These are phyloP conservation scores for Tillandsia fasciculata DNA, from an alignment of 176 grass and related monocot species.

Conservation along the genomic window DNA sequence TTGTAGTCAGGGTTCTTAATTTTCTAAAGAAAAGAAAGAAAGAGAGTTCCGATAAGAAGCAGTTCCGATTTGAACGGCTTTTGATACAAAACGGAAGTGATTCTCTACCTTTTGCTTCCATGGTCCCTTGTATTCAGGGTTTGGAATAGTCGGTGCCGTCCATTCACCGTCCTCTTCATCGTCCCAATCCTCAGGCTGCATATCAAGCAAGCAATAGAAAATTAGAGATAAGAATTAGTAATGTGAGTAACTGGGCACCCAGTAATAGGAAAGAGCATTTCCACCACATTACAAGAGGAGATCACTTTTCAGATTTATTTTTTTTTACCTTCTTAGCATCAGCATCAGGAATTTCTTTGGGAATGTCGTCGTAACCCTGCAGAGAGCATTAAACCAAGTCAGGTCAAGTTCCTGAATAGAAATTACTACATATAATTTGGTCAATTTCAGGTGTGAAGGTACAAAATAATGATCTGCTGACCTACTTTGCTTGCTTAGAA, in stretches of 20 bases:
- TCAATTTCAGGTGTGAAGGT: too few species aligned
- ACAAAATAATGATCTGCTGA: not conserved
- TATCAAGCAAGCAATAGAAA: not conserved
- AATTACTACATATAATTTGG: too few species aligned
- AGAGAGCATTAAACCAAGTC: constrained; percentile 1
- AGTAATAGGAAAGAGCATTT: not conserved
- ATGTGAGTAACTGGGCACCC: not conserved
- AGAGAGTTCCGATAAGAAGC: constrained; percentile 5
- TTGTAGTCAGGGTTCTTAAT: constrained; percentile 69
- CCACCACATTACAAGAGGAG: not conserved
- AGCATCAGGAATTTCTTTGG: constrained; percentile 49
- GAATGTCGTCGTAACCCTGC: constrained; percentile 73
- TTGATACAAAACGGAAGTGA: not conserved
- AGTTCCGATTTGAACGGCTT: not conserved
- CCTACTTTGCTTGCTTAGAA: not conserved
- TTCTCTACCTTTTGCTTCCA: constrained; percentile 43
- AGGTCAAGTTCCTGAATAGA: not conserved
- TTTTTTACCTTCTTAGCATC: constrained; percentile 49
- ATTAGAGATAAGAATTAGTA: not conserved
- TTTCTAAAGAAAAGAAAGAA: constrained; percentile 32
- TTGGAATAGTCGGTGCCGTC: constrained; percentile 47
- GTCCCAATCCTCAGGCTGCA: constrained; percentile 63
- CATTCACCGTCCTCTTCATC: constrained; percentile 70
- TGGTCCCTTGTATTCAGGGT: constrained; percentile 61
- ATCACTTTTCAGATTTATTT: not conserved